These are phyloP conservation scores for Aegilops sharonensis DNA, from an alignment of 176 grass and related monocot genomes.

Conservation along the genomic window DNA sequence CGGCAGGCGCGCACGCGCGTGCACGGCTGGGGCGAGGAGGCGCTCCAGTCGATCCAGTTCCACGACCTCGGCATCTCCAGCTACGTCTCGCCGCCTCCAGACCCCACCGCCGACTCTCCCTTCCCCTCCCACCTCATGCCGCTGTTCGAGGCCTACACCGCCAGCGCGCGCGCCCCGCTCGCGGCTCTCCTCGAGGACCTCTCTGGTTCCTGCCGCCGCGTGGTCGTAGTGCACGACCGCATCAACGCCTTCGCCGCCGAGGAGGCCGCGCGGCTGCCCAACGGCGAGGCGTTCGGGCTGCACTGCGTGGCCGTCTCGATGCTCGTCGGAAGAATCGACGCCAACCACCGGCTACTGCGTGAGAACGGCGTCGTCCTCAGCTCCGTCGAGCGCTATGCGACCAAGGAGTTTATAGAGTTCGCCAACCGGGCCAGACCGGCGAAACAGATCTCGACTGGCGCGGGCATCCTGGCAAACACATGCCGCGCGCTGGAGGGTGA, in stretches of 20 bases:
- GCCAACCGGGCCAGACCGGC: not conserved
- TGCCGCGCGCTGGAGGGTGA: constrained; percentile 50
- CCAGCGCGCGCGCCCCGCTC: constrained; percentile 20
- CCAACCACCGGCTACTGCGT: constrained; percentile 4
- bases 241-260: constrained; percentile 36
- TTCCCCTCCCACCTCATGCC: constrained; percentile 52
- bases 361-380: not conserved
- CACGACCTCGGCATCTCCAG: constrained; percentile 43
- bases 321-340: not conserved
- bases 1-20: constrained; percentile 33
- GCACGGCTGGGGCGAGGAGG: not conserved
- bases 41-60: constrained; percentile 27
- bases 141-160: not conserved
- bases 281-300: constrained; percentile 27
- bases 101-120: constrained; percentile 21
- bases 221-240: constrained; percentile 48
- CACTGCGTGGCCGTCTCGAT: constrained; percentile 20
- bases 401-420: constrained; percentile 29
- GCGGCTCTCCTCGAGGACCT: constrained; percentile 26
- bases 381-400: not conserved
- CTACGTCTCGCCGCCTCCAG: constrained; percentile 37
- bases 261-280: constrained; percentile 22
- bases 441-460: not conserved
- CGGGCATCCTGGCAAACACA: constrained; percentile 34
- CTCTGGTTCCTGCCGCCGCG: constrained; percentile 25